A percentile compares a stretch with the other conserved stretches of the same genome.
These are phyloP conservation scores for Agapanthus africanus DNA, from an alignment of 106 monocot species.

Conservation along the genomic window DNA sequence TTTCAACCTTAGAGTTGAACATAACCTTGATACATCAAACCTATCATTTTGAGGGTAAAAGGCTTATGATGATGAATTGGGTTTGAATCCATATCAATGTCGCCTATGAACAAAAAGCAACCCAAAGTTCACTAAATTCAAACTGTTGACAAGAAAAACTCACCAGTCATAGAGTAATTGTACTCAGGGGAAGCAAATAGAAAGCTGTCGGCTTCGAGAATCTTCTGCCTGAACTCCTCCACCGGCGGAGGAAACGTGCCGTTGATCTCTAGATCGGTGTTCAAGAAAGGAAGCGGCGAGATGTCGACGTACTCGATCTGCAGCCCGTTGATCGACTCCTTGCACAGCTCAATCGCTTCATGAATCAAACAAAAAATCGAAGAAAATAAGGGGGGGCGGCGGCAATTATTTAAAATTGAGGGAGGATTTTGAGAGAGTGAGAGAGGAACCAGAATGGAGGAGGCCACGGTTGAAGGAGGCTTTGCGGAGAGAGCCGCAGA, in stretches of 20 bases:
- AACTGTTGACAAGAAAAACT: too few species aligned
- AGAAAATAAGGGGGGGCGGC: background rate
- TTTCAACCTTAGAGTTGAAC: too few species aligned
- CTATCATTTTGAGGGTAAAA: too few species aligned
- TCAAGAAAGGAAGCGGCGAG: conserved; percentile 33
- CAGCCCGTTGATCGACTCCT: conserved; percentile 31
- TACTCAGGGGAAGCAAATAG: conserved; percentile 56
- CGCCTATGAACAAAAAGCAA: too few species aligned
- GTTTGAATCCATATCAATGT: too few species aligned
- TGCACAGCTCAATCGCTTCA: conserved; percentile 39
- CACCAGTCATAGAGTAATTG: conserved; percentile 51
- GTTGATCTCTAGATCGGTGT: conserved; percentile 49
- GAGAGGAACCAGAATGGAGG: conserved; percentile 19
- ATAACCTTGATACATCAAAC: too few species aligned
- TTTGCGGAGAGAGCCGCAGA: conserved; percentile 38
- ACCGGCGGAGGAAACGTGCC: conserved; percentile 31
- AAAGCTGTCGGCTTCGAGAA: conserved; percentile 38
- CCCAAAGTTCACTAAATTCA: too few species aligned
- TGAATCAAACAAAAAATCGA: background rate
- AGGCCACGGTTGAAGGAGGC: conserved; percentile 32
- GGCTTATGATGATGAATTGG: too few species aligned
- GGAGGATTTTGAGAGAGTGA: too few species aligned
- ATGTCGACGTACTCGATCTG: conserved; percentile 33
- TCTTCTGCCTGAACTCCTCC: conserved; percentile 31
- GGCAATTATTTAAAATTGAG: too few species aligned